Evolutionary conservation across 2,329 filamentous ascomycete genomes (phyloP), one percentile per base, ranked within the genome.

Genomic region (Cladosporium sp.): DNA sequence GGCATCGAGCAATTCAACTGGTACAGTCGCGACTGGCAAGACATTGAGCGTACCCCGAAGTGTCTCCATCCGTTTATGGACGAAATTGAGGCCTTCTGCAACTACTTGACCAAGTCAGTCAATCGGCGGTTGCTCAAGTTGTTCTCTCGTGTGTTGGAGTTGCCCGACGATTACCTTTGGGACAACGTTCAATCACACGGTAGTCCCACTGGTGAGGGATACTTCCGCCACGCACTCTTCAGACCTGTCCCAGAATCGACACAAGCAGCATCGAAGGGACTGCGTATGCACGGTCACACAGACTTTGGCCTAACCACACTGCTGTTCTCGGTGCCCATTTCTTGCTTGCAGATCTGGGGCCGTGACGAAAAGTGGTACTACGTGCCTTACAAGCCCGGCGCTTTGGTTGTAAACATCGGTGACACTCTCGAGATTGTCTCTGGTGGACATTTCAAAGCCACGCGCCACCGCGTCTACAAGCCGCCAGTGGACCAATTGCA

Each of bases 1-100:
- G 82, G 82, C 3, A 84, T 84, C 63, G 83, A 85, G 68, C 83
- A 85, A 66, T 85, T 84, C 73, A 85, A 85, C 73, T 84, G 80
- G 78, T 85, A 84, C 74, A 79, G 76, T 28, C 72, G 72, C 0
- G 81, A 84, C 56, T 84, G 80, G 78, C 73, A 79, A 66, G 74
- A 80, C 65, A 68, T 74, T 26, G 71, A 78, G 57, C 84, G 80
- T 8, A 74, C 79, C 0, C 83, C 83, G 1, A 76, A 67, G n/a
- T 84, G 82, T 59, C 71, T 83, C 1, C 76, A 78, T 63, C 81
- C 82, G 0, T 82, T 82, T 67, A 83, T 83, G 81, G 81, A 83
- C 66, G 82, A 83, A 67, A 82, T 83, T 59, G 78, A 78, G 61
- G 74, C 76, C 0, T 82, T 83, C 70, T 77, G 77, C 74, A 77